Percentiles rank a stretch among this genome's conserved stretches.
These are phyloP conservation scores for Haplosporangium gracile DNA, from an alignment of 192 early-diverging fungal genomes.

Conservation along the genomic window DNA sequence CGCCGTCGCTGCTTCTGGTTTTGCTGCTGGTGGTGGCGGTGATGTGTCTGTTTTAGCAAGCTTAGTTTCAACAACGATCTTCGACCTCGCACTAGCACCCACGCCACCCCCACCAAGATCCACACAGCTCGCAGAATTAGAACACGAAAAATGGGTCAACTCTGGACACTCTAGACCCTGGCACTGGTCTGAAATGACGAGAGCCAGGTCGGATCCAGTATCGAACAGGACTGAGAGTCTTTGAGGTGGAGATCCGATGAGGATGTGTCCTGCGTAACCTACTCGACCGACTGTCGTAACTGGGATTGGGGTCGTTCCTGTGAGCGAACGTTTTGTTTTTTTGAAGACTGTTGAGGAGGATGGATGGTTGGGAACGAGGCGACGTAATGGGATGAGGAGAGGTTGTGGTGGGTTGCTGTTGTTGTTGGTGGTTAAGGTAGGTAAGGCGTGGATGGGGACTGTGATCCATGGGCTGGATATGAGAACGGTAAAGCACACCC, in stretches of 20 bases:
- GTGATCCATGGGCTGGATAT: background rate
- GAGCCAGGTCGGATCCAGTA: constrained; percentile 78
- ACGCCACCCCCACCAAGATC: constrained; percentile 16
- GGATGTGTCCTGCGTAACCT: constrained; percentile 75
- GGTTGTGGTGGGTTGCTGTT: background rate
- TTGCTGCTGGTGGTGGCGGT: background rate
- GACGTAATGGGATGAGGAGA: constrained; percentile 3
- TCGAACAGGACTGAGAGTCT: constrained; percentile 89
- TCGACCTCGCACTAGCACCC: background rate
- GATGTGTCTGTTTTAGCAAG: background rate
- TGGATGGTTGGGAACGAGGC: background rate
- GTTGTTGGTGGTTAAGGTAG: background rate
- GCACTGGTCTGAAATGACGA: constrained; percentile 31
- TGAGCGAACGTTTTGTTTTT: background rate
- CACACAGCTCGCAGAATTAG: constrained; percentile 22
- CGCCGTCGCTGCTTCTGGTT: background rate
- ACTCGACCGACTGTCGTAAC: constrained; percentile 16
- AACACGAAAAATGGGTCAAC: constrained; percentile 29
- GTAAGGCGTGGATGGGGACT: background rate
- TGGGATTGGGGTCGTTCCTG: background rate
- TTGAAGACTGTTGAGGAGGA: background rate
- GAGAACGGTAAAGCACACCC: background rate
- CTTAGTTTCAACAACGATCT: background rate
- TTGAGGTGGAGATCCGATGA: constrained; percentile 86
- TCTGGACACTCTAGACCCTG: constrained; percentile 30